Base-by-base conservation (phyloP, 2,329 filamentous ascomycete species). In the Neoarthrinium moseri region DNA sequence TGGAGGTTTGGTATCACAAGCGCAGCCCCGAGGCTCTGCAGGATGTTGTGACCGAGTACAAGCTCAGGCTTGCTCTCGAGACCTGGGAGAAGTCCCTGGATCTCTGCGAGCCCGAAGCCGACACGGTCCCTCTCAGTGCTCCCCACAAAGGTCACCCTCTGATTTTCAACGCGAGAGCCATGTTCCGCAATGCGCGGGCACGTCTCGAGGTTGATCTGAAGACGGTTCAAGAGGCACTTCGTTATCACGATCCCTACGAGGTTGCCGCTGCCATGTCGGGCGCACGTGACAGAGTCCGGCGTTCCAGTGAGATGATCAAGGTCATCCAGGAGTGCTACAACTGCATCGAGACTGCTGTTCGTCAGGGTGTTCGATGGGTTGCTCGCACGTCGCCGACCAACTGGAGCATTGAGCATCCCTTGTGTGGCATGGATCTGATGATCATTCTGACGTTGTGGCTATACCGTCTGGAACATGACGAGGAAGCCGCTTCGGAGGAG, bases 1-100 rank as follows among this genome's bases (percentile, higher is more conserved):
- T 99, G 39, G 94, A 97, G 68, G 92, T 97, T 3, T 99, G 94
- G 94, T 95, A 96, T 64, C 90, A 97, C 74, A 96, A 96, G 80
- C 89, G 94, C 62, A 96, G 90, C 66, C 92, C 92, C n/a, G 91
- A 97, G 66, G 91, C 92, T 41, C 77, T 97, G 32, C 94, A 97
- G 70, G 92, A 97, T 63, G 91, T 97, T 30, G 92, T 97, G 35
- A 95, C 92, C 4, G 94, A 97, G 71, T 97, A 96, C 80, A 97
- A 96, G 76, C 86, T 99, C 51, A 84, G 94, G 47, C 82, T 96
- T 43, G 94, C 94, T 41, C 77, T 99, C 44, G 92, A 97, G 72
- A 96, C 92, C n/a, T 99, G 94, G 94, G 91, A 97, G 75, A 95
- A 89, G 71, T 96, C 92, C 32, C 81, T 97, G 18, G 90, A 95